Evolutionary conservation across 164 flowering plant genomes (phyloP), one percentile per base, ranked within the genome.

Genomic region (Taxillus chinensis): DNA sequence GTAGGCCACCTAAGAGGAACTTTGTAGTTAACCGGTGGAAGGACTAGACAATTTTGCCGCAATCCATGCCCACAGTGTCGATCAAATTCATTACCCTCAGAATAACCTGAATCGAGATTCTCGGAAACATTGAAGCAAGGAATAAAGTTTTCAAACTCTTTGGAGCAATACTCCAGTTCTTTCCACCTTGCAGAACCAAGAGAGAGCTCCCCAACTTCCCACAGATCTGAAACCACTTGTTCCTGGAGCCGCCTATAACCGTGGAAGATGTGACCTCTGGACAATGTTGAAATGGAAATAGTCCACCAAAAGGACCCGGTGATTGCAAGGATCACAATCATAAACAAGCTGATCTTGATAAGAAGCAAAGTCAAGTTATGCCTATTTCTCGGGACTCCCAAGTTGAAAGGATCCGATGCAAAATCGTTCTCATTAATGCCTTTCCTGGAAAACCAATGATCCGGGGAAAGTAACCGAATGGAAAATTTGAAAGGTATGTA

Each of bases 1-100:
- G 89, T 81, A 50, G 99, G 96, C 99, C 98, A 95, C 67, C 95
- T 80, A 11, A 91, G 86, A 59, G 99, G 99, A 70, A 87, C 76
- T 67, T 64, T 86, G 62, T 95, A 95, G 60, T 91, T 89, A 46
- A 61, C 78, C 7, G 97, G 99, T 6, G 96, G 80, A 45, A 73
- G 85, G 56, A 86, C 79, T 62, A 91, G 74, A 75, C 99, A 95
- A 67, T 76, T 70, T 54, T 74, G 79, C 68, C 49, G 78, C 2
- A 68, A 64, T 27, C 71, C 80, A 37, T 58, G 72, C 48, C 57
- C 75, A 64, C 99, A 95, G 60, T 75, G 77, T 9, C 93, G 89
- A 41, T 82, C 84, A 68, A 59, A 65, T 64, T 78, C 80, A 15
- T 64, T 60, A 38, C 82, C 83, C 59, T 77, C 78, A 49, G 83